Evolutionary conservation across 2,329 filamentous ascomycete species (phyloP).

Genomic region (Alternaria sp.): DNA sequence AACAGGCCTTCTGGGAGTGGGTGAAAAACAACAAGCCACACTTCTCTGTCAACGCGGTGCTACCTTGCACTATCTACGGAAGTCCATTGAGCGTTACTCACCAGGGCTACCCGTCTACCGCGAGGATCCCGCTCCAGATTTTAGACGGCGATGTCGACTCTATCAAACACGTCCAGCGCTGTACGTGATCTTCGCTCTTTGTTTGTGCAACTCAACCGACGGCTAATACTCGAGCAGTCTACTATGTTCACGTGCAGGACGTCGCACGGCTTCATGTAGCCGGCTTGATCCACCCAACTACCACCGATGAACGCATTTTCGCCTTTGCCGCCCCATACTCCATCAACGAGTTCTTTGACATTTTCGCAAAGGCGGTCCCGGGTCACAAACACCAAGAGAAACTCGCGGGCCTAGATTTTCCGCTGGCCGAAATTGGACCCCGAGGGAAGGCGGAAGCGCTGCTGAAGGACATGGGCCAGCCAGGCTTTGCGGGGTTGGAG

Average conservation of each 20-base stretch:
- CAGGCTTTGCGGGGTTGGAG: conserved; percentile 13
- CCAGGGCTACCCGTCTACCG: conserved; percentile 26
- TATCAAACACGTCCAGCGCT: conserved; percentile 22
- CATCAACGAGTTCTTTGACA: conserved; percentile 23
- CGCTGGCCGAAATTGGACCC: conserved; percentile 16
- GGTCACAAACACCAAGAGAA: conserved; percentile 12
- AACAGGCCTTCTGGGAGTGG: conserved; percentile 56
- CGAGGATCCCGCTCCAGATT: conserved; percentile 15
- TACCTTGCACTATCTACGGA: conserved; percentile 22
- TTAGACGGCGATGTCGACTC: conserved; percentile 22
- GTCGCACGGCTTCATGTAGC: conserved; percentile 31
- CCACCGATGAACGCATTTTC: conserved; percentile 26
- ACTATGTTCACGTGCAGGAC: conserved; percentile 31
- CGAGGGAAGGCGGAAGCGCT: conserved; percentile 14
- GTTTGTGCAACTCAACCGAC: background rate
- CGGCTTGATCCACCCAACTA: conserved; percentile 22
- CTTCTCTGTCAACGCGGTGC: conserved; percentile 52
- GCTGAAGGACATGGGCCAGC: conserved; percentile 11
- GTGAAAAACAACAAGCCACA: conserved; percentile 50
- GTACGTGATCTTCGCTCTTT: conserved; percentile 10
- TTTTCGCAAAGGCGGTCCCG: conserved; percentile 8
- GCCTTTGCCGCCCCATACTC: conserved; percentile 19
- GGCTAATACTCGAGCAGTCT: conserved; percentile 15
- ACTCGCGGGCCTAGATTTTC: conserved; percentile 16
- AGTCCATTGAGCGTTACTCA: conserved; percentile 18